These are phyloP conservation scores for Hansenula lynferdii DNA, from an alignment of 1,139 yeast genomes.

Conservation along the genomic window DNA sequence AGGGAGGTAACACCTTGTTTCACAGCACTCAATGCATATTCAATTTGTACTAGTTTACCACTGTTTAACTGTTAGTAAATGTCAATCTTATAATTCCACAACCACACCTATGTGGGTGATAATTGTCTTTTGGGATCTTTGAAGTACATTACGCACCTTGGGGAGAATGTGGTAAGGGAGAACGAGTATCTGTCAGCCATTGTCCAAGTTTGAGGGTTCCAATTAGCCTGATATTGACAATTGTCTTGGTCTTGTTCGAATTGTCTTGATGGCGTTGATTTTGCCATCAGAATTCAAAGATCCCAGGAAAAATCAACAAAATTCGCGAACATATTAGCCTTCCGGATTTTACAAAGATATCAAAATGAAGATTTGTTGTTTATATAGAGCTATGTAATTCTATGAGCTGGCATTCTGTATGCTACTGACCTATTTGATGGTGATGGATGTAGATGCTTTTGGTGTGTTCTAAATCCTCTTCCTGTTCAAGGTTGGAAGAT, in stretches of 20 bases:
- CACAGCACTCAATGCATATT: conserved; percentile 95
- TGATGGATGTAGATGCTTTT: no score
- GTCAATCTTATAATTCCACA: no score
- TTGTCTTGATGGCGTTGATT: neutral
- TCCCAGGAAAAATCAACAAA: neutral
- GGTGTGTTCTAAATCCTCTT: no score
- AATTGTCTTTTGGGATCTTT: neutral
- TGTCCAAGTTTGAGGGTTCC: no score
- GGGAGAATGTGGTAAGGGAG: conserved; percentile 93
- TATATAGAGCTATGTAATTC: no score
- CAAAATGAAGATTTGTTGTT: no score
- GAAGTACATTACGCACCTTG: conserved; percentile 55
- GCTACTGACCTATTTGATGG: no score
- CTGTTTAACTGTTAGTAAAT: conserved; percentile 31
- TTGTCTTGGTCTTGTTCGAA: neutral
- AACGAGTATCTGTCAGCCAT: conserved; percentile 99
- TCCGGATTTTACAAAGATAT: no score
- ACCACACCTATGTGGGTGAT: no score
- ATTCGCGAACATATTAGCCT: neutral
- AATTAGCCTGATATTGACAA: no score
- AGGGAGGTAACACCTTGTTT: conserved; percentile 98
- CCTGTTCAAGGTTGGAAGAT: no score
- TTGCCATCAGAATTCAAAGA: neutral
- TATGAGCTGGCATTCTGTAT: no score
- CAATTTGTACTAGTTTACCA: conserved; percentile 97